A percentile compares a stretch with the other conserved stretches of the same genome.
phyloP scores from a whole-genome alignment of 108 stramenopile species.

The Skeletonema marinoi region DNA sequence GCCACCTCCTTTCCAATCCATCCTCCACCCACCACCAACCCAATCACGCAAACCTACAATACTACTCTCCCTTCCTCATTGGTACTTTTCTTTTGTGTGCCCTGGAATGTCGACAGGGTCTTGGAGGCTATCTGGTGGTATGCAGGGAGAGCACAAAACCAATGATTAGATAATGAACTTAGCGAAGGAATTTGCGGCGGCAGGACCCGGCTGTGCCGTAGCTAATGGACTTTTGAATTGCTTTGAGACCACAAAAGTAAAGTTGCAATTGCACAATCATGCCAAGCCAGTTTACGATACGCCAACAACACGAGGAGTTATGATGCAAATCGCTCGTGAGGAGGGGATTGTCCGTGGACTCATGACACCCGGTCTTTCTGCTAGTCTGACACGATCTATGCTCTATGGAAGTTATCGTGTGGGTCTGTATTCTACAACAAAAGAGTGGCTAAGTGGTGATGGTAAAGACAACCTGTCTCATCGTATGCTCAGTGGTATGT shows the following conservation, averaged over 20 bases:
- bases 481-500: conserved; percentile 47
- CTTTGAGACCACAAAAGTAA: conserved; percentile 57
- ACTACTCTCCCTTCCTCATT: too few relatives aligned
- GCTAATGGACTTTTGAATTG: conserved; percentile 54
- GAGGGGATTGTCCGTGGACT: conserved; percentile 49
- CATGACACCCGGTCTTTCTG: conserved; percentile 47
- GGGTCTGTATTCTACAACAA: conserved; percentile 42
- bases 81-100: too few relatives aligned
- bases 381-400: conserved; percentile 41
- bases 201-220: conserved; percentile 52
- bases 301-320: conserved; percentile 43
- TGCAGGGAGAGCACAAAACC: not conserved
- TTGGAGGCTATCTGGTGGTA: too few relatives aligned
- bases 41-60: too few relatives aligned
- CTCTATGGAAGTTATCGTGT: conserved; percentile 55
- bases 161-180: conserved; percentile 17
- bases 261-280: conserved; percentile 50
- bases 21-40: too few relatives aligned
- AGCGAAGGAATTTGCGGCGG: conserved; percentile 39
- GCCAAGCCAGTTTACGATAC: conserved; percentile 31
- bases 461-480: conserved; percentile 5
- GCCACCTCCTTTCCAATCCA: too few relatives aligned
- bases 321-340: conserved; percentile 50
- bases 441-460: conserved; percentile 16
- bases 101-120: too few relatives aligned